Evolutionary conservation across 148 eudicot species (phyloP).

Genomic region (Amaranthus cruentus): DNA sequence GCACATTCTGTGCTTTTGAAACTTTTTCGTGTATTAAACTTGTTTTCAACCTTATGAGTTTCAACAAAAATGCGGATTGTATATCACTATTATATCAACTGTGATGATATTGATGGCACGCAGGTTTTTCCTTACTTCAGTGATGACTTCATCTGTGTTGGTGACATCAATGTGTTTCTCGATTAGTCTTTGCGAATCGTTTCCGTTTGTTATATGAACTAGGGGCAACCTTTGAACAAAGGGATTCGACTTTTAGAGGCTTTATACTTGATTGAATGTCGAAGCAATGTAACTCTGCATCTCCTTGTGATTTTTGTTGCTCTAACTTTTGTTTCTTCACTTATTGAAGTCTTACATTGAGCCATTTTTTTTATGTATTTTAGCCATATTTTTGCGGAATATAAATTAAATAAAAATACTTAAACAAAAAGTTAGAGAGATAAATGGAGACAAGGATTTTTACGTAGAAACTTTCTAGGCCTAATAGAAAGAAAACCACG

Average conservation of each 20-base stretch:
- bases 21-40: neutral
- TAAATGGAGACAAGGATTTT: too few relatives aligned
- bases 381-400: too few relatives aligned
- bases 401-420: too few relatives aligned
- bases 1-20: neutral
- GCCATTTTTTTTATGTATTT: too few relatives aligned
- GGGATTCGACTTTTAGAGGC: conserved; percentile 15
- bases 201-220: conserved; percentile 88
- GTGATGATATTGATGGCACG: neutral
- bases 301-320: neutral
- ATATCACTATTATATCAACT: neutral
- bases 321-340: too few relatives aligned
- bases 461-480: too few relatives aligned
- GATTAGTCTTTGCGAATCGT: conserved; percentile 75
- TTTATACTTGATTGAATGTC: neutral
- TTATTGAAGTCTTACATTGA: too few relatives aligned
- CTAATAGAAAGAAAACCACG: too few relatives aligned
- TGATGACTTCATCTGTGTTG: conserved; percentile 30
- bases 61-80: neutral
- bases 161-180: conserved; percentile 83
- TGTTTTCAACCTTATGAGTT: neutral
- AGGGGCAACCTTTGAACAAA: conserved; percentile 43
- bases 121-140: neutral
- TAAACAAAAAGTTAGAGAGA: too few relatives aligned
- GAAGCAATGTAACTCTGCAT: neutral